Evolutionary conservation across 495 filamentous ascomycete species (phyloP).

Genomic region (Clohesyomyces aquaticus): DNA sequence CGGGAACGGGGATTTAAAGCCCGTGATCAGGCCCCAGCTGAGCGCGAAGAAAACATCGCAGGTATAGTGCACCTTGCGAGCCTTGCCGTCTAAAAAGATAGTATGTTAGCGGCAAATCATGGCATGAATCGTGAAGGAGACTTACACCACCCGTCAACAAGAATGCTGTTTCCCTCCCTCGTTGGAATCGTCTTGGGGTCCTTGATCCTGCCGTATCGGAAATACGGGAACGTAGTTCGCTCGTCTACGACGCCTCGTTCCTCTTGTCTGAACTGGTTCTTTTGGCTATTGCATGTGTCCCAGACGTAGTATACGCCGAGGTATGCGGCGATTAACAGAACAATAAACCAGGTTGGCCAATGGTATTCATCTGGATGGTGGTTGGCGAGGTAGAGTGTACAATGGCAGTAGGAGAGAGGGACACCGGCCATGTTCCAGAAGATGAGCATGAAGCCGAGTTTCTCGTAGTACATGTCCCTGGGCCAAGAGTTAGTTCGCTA

Average conservation of each 20-base stretch:
- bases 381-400: conserved; percentile 89
- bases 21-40: conserved; percentile 67
- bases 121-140: conserved; percentile 26
- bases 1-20: conserved; percentile 81
- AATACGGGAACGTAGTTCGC: conserved; percentile 88
- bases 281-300: conserved; percentile 91
- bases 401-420: conserved; percentile 95
- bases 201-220: conserved; percentile 84
- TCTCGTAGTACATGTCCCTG: conserved; percentile 98
- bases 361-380: conserved; percentile 81
- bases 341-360: conserved; percentile 71
- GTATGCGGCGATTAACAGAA: conserved; percentile 69
- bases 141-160: conserved; percentile 89
- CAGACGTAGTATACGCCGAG: conserved; percentile 89
- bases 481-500: background rate
- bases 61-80: conserved; percentile 93
- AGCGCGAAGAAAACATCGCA: conserved; percentile 85
- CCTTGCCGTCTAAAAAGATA: conserved; percentile 70
- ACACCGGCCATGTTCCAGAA: conserved; percentile 99
- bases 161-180: conserved; percentile 74
- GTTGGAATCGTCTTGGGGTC: conserved; percentile 89
- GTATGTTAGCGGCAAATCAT: conserved; percentile 7
- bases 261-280: conserved; percentile 86
- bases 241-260: conserved; percentile 73
- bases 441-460: conserved; percentile 99